These are phyloP conservation scores for Delitschia confertaspora DNA, from an alignment of 495 filamentous ascomycete genomes.

Conservation along the genomic window DNA sequence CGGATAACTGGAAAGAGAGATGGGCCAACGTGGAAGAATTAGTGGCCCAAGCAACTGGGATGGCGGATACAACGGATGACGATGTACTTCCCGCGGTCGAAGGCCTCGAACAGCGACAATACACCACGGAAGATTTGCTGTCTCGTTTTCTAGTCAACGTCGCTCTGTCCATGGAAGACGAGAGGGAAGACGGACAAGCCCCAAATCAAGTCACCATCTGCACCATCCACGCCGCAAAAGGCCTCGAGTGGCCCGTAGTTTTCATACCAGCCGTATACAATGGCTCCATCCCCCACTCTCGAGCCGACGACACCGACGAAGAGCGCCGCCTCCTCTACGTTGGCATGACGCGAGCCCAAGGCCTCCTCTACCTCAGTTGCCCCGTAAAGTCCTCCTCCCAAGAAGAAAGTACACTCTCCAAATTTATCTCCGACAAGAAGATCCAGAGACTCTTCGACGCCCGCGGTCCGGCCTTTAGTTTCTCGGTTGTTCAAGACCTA, in stretches of 20 bases:
- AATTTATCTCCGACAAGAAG: slow-evolving; percentile 49
- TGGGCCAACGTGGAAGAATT: slow-evolving; percentile 95
- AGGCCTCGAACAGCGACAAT: slow-evolving; percentile 57
- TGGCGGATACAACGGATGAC: slow-evolving; percentile 47
- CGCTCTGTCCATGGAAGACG: slow-evolving; percentile 68
- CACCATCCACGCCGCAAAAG: slow-evolving; percentile 95
- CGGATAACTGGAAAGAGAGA: slow-evolving; percentile 62
- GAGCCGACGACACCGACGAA: slow-evolving; percentile 82
- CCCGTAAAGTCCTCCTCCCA: slow-evolving; percentile 56
- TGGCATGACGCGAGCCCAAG: slow-evolving; percentile 93
- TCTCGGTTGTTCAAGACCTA: slow-evolving; percentile 48
- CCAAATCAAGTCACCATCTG: slow-evolving; percentile 74
- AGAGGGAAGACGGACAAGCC: slow-evolving; percentile 49
- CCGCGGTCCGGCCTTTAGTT: slow-evolving; percentile 50
- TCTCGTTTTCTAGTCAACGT: slow-evolving; percentile 85
- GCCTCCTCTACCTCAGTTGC: slow-evolving; percentile 81
- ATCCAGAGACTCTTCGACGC: slow-evolving; percentile 44
- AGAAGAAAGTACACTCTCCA: slow-evolving; percentile 55
- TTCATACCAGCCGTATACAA: slow-evolving; percentile 89
- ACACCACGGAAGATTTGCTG: slow-evolving; percentile 55
- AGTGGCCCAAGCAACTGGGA: slow-evolving; percentile 65
- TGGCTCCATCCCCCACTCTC: slow-evolving; percentile 88
- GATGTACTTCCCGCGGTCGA: slow-evolving; percentile 70
- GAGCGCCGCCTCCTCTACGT: slow-evolving; percentile 90
- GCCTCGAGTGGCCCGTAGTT: slow-evolving; percentile 94